These are phyloP conservation scores for Tillandsia leiboldiana DNA, from an alignment of 176 grass and related monocot genomes.

Conservation along the genomic window DNA sequence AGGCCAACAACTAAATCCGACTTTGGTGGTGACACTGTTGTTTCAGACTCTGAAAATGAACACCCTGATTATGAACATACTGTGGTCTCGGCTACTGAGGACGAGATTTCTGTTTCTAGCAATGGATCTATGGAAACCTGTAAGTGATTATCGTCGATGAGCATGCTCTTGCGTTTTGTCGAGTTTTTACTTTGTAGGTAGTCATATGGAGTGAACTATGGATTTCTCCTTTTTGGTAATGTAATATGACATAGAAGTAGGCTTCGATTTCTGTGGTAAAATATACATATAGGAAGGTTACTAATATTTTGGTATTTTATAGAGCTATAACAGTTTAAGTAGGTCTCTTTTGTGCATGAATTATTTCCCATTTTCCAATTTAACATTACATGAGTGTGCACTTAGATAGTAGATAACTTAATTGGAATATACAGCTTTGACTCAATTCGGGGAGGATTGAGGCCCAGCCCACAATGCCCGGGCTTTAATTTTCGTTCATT, in stretches of 20 bases:
- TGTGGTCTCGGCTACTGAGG: constrained; percentile 7
- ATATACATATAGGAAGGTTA: not conserved
- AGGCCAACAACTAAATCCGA: constrained; percentile 37
- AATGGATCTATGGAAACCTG: not conserved
- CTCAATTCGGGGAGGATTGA: no score
- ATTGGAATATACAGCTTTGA: no score
- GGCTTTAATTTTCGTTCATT: no score
- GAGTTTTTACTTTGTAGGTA: not conserved
- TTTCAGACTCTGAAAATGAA: constrained; percentile 30
- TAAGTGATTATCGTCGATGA: not conserved
- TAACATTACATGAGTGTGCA: no score
- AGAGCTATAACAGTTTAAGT: no score
- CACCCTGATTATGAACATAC: not conserved
- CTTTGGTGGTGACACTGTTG: constrained; percentile 2
- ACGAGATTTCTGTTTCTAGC: not conserved
- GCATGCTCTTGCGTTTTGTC: not conserved
- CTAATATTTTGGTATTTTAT: not conserved
- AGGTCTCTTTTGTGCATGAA: no score
- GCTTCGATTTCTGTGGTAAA: not conserved
- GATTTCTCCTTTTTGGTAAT: not conserved
- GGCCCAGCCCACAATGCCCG: no score
- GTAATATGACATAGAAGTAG: not conserved
- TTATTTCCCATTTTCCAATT: no score
- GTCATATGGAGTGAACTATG: not conserved
- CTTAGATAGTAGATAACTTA: no score